phyloP scores from a whole-genome alignment of 2,329 filamentous ascomycete species.

The Pseudogymnoascus sp. region DNA sequence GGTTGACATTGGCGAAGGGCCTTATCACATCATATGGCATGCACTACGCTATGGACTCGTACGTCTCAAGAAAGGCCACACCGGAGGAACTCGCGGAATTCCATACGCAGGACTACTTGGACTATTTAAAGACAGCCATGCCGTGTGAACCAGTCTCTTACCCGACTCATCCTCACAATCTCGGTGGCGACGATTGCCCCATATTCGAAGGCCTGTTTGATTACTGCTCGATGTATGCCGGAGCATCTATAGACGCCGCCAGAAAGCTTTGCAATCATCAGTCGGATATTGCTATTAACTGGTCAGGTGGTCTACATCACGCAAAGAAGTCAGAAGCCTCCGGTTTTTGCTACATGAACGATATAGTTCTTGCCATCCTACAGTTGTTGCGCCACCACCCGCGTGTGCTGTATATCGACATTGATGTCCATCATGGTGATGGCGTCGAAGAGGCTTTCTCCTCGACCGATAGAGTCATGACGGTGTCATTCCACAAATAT shows the following conservation, averaged over 20 bases:
- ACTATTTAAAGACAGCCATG: conserved; percentile 70
- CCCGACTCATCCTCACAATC: conserved; percentile 68
- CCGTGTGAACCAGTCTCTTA: conserved; percentile 54
- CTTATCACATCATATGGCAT: conserved; percentile 92
- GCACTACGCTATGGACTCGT: conserved; percentile 94
- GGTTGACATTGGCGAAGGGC: conserved; percentile 88
- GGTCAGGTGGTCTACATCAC: conserved; percentile 94
- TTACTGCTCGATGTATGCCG: conserved; percentile 90
- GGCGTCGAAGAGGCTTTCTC: conserved; percentile 89
- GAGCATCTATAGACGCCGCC: conserved; percentile 83
- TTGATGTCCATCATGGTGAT: conserved; percentile 87
- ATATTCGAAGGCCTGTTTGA: conserved; percentile 94
- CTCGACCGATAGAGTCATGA: conserved; percentile 83
- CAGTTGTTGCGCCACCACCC: conserved; percentile 76
- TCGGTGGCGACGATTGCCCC: conserved; percentile 87
- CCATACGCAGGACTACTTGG: conserved; percentile 81
- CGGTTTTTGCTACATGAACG: conserved; percentile 98
- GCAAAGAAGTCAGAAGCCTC: conserved; percentile 90
- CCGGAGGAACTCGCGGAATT: conserved; percentile 83
- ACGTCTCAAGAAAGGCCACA: conserved; percentile 73
- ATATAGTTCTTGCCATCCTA: conserved; percentile 89
- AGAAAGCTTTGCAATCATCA: conserved; percentile 79
- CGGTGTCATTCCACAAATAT: conserved; percentile 94
- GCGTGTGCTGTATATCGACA: conserved; percentile 88
- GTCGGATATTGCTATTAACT: conserved; percentile 93